phyloP scores from a whole-genome alignment of 495 filamentous ascomycete genomes.

The Penicillium argentinense region DNA sequence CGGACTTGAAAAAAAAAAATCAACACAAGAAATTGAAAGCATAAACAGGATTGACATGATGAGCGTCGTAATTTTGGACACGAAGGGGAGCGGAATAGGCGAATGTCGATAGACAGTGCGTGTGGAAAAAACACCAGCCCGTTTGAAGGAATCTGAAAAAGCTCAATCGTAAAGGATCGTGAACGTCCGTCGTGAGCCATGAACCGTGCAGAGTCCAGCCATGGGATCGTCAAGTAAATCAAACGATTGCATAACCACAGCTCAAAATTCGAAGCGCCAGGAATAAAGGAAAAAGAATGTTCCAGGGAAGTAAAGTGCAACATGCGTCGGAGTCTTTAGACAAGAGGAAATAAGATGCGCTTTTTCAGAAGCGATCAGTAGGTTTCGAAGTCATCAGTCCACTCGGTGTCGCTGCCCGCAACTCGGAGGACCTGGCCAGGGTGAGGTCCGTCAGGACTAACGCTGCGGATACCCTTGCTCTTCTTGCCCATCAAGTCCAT shows the following conservation, averaged over 20 bases:
- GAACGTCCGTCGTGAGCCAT: slow-evolving; percentile 24
- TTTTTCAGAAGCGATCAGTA: slow-evolving; percentile 30
- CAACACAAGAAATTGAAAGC: slow-evolving; percentile 23
- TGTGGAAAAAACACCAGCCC: slow-evolving; percentile 15
- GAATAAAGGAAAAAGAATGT: slow-evolving; percentile 3
- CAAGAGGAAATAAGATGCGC: slow-evolving; percentile 3
- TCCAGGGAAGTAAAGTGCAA: slow-evolving; percentile 10
- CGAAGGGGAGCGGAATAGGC: slow-evolving; percentile 14
- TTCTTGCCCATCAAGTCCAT: slow-evolving; percentile 54
- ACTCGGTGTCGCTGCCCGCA: slow-evolving; percentile 49
- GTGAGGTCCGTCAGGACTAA: slow-evolving; percentile 42
- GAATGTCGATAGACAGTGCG: slow-evolving; percentile 2
- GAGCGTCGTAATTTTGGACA: slow-evolving; percentile 30
- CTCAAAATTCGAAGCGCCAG: slow-evolving; percentile 17
- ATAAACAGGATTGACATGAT: slow-evolving; percentile 29
- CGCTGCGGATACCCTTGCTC: slow-evolving; percentile 52
- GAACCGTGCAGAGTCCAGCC: slow-evolving; percentile 25
- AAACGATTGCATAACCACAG: slow-evolving; percentile 22
- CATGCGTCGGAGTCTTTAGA: not conserved
- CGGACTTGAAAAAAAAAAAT: slow-evolving; percentile 24
- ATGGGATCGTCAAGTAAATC: slow-evolving; percentile 25
- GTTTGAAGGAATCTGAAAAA: slow-evolving; percentile 13
- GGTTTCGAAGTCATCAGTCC: slow-evolving; percentile 51
- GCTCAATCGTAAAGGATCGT: slow-evolving; percentile 23
- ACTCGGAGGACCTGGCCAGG: slow-evolving; percentile 40